A percentile compares a stretch with the other conserved stretches of the same genome.
Conservation (phyloP, 345 rosid species). For the Garcia nutans region DNA sequence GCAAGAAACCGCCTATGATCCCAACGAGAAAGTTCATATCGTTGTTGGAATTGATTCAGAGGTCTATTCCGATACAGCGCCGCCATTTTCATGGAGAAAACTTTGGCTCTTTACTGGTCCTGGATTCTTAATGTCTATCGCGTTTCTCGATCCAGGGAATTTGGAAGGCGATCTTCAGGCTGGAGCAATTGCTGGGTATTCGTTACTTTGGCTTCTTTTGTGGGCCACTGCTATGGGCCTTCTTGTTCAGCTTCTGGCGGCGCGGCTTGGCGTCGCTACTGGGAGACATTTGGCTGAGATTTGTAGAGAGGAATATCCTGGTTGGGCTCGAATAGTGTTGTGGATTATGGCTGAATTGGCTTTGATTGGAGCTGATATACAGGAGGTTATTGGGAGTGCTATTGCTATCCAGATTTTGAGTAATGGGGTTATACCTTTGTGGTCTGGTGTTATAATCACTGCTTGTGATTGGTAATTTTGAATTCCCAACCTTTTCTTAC, state of each 20-base stretch:
- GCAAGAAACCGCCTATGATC: slow-evolving; percentile 63
- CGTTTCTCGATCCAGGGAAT: slow-evolving; percentile 93
- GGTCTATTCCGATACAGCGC: slow-evolving; percentile 37
- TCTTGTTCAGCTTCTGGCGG: slow-evolving; percentile 79
- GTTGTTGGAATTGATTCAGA: slow-evolving; percentile 43
- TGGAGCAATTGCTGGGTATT: slow-evolving; percentile 94
- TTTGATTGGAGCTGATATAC: slow-evolving; percentile 88
- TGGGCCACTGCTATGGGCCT: slow-evolving; percentile 98
- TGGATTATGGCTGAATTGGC: slow-evolving; percentile 97
- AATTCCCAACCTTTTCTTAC: background rate
- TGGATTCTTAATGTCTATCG: slow-evolving; percentile 91
- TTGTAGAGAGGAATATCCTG: slow-evolving; percentile 86
- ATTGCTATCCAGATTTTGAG: slow-evolving; percentile 81
- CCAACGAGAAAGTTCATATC: slow-evolving; percentile 72
- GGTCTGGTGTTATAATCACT: slow-evolving; percentile 90
- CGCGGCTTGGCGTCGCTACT: slow-evolving; percentile 89
- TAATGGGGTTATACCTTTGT: slow-evolving; percentile 76
- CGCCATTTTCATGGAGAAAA: slow-evolving; percentile 90
- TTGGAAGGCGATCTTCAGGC: slow-evolving; percentile 94
- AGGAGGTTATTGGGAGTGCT: slow-evolving; percentile 94
- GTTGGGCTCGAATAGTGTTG: slow-evolving; percentile 69
- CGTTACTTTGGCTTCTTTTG: slow-evolving; percentile 78
- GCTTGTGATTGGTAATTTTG: slow-evolving; percentile 74
- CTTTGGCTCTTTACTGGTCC: slow-evolving; percentile 95
- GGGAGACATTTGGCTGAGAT: slow-evolving; percentile 92